These are phyloP conservation scores for Holtermannia corniformis DNA, from an alignment of 768 basidiomycete species.

Conservation along the genomic window DNA sequence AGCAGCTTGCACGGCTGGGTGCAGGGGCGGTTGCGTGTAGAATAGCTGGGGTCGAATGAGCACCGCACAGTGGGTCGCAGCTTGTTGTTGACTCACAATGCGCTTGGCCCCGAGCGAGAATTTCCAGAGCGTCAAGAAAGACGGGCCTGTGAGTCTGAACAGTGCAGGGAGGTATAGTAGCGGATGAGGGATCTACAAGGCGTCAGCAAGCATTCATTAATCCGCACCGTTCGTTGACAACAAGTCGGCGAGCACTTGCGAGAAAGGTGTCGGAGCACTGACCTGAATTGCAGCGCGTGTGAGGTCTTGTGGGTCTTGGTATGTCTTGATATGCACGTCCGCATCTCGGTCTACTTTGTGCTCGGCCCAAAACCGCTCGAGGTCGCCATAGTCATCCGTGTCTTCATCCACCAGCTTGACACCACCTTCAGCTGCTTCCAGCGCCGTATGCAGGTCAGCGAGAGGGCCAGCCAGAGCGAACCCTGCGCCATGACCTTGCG, in stretches of 20 bases:
- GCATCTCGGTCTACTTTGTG: not conserved
- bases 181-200: not conserved
- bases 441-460: not conserved
- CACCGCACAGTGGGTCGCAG: not conserved
- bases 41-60: constrained; percentile 20
- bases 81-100: not conserved
- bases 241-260: too few species aligned
- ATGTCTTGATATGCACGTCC: too few species aligned
- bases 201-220: not conserved
- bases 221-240: too few species aligned
- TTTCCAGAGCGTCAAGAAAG: not conserved
- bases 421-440: not conserved
- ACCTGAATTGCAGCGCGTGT: too few species aligned
- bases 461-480: not conserved
- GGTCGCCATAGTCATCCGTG: not conserved
- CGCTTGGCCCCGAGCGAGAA: not conserved
- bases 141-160: not conserved
- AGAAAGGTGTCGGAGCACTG: too few species aligned
- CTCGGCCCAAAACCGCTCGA: not conserved
- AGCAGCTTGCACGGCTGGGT: constrained; percentile 30
- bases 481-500: not conserved
- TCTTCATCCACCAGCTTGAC: not conserved
- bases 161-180: not conserved
- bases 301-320: not conserved
- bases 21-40: constrained; percentile 33